Evolutionary conservation across 1,139 yeast species (phyloP), one percentile per base, ranked within the genome.

Genomic region (Saccharomycopsis crataegensis): DNA sequence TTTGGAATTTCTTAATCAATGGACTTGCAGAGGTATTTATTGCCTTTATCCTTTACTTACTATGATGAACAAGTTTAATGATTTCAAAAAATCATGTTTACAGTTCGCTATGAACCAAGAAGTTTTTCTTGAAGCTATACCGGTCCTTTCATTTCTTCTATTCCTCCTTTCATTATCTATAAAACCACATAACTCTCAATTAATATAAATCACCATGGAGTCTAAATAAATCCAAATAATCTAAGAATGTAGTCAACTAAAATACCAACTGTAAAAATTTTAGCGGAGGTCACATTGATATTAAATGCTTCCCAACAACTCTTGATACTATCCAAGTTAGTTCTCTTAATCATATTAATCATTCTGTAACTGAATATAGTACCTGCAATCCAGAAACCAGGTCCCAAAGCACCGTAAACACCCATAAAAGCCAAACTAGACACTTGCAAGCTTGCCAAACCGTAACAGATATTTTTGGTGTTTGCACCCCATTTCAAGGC

Each of bases 401-500:
- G 96, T 0, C 97, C 96, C 82, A 88, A 80, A 8, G 90, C 83
- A 53, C 85, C 83, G 68, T 85, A 72, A n/a, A 78, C 65, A 1
- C 98, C 98, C 14, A 96, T 87, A n/a, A 78, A 61, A 1, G 82
- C 72, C 58, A 81, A 79, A 45, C 82, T 67, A 0, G 78, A 78
- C 57, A 85, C 75, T 69, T 94, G 99, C 0, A 80, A 83, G 0
- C 73, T 73, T 9, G 88, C 78, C 59, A 89, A 66, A 0, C 78
- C 81, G 50, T 78, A 74, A 62, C 88, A 71, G 49, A 90, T 80
- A 4, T 82, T 78, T 64, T 85, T 89, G 1, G 96, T 79, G 38
- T 79, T 77, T 22, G 78, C 79, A 2, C 94, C 95, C 98, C 99
- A 93, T 5, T 85, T 89, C 62, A 93, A 76, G 4, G 99, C 99